These are phyloP conservation scores for Passiflora organensis DNA, from an alignment of 345 rosid species.

Conservation along the genomic window DNA sequence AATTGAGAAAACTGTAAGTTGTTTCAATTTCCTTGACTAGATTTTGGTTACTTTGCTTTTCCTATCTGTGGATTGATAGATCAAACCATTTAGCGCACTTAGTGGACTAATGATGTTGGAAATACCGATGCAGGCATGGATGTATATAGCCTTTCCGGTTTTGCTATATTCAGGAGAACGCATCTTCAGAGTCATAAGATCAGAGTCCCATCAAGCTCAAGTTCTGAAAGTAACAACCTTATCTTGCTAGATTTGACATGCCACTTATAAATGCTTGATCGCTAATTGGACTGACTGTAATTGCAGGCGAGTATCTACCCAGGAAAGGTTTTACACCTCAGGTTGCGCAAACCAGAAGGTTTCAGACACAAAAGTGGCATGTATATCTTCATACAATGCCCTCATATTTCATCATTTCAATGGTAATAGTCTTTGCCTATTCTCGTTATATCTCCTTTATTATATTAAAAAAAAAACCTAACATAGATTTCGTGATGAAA, in stretches of 20 bases:
- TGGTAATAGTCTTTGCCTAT: conserved; percentile 26
- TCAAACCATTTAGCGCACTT: too few relatives aligned
- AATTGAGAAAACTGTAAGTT: conserved; percentile 42
- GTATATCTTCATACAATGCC: conserved; percentile 48
- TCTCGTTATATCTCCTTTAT: too few relatives aligned
- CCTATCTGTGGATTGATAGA: too few relatives aligned
- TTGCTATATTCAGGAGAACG: conserved; percentile 48
- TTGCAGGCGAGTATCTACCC: conserved; percentile 42
- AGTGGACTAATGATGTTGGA: background rate
- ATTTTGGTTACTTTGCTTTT: background rate
- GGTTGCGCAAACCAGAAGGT: conserved; percentile 37
- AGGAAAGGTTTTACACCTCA: conserved; percentile 45
- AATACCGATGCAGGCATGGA: conserved; percentile 42
- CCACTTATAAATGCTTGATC: background rate
- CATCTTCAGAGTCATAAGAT: conserved; percentile 37
- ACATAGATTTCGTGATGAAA: too few relatives aligned
- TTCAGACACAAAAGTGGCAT: conserved; percentile 47
- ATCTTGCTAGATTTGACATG: background rate
- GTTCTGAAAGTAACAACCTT: conserved; percentile 30
- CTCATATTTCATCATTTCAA: conserved; percentile 50
- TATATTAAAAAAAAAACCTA: too few relatives aligned
- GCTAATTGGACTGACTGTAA: background rate
- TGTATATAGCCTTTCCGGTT: conserved; percentile 50
- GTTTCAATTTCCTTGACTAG: background rate
- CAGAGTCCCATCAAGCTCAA: conserved; percentile 28